These are phyloP conservation scores for Exophiala sp. DNA, from an alignment of 2,329 filamentous ascomycete species.

Conservation along the genomic window DNA sequence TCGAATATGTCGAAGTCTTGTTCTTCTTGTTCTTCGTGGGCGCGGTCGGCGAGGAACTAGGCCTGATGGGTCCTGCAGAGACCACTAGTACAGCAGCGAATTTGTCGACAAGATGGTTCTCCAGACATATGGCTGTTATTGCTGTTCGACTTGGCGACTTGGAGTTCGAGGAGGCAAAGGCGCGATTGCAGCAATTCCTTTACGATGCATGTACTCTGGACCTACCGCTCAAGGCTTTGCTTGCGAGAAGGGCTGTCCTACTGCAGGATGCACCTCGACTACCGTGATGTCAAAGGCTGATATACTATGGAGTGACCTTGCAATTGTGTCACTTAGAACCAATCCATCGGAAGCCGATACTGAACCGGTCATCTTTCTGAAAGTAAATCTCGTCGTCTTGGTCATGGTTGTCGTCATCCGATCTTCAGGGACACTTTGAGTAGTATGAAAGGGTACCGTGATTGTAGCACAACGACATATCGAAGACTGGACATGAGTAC, in stretches of 20 bases:
- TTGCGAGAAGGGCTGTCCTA: background rate
- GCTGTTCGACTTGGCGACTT: background rate
- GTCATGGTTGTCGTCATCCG: too few relatives aligned
- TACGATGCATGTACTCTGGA: background rate
- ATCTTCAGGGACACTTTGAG: too few relatives aligned
- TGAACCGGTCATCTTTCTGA: too few relatives aligned
- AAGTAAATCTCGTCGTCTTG: too few relatives aligned
- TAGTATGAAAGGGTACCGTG: too few relatives aligned
- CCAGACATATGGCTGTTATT: background rate
- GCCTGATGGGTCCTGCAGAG: background rate
- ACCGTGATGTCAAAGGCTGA: background rate
- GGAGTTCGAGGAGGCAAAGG: background rate
- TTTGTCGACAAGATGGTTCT: background rate
- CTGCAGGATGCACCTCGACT: background rate
- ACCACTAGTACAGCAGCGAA: background rate
- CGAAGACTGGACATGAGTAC: too few relatives aligned
- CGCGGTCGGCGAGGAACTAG: background rate
- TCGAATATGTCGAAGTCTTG: background rate
- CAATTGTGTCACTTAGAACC: too few relatives aligned
- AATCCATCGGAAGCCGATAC: too few relatives aligned
- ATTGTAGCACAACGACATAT: too few relatives aligned
- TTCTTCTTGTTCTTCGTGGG: background rate
- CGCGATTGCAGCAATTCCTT: background rate
- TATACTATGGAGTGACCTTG: too few relatives aligned
- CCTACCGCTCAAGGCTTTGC: background rate